Percentiles rank a stretch among this genome's conserved stretches.
Evolutionary conservation across 495 filamentous ascomycete genomes (phyloP).

Genomic region (Penicillium samsonianum): DNA sequence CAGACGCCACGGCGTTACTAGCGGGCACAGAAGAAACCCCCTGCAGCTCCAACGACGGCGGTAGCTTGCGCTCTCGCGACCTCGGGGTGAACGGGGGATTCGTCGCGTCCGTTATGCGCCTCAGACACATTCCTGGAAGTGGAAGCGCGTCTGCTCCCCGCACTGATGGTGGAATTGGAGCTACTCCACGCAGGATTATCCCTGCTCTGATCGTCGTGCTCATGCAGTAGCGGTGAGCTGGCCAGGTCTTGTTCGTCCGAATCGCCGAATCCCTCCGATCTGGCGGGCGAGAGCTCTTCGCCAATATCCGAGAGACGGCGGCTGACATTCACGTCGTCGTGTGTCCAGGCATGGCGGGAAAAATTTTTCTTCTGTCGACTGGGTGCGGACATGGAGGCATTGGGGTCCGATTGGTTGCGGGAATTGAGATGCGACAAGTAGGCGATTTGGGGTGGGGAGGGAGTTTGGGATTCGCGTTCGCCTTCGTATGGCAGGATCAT

Average conservation of each 20-base stretch:
- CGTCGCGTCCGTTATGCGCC: slow-evolving; percentile 18
- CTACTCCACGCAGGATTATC: slow-evolving; percentile 35
- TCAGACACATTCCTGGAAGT: slow-evolving; percentile 20
- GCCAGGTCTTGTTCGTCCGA: slow-evolving; percentile 11
- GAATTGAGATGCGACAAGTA: slow-evolving; percentile 41
- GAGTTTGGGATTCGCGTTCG: slow-evolving; percentile 57
- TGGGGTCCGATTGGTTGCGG: slow-evolving; percentile 22
- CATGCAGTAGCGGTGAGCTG: slow-evolving; percentile 18
- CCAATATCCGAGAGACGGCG: slow-evolving; percentile 73
- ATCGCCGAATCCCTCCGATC: slow-evolving; percentile 23
- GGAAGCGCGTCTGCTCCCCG: slow-evolving; percentile 32
- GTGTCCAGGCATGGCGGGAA: slow-evolving; percentile 49
- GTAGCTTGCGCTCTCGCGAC: slow-evolving; percentile 11
- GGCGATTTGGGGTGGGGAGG: slow-evolving; percentile 47
- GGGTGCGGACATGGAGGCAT: slow-evolving; percentile 14
- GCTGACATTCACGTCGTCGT: slow-evolving; percentile 58
- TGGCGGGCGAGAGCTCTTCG: slow-evolving; percentile 52
- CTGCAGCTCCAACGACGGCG: not conserved
- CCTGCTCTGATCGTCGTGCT: slow-evolving; percentile 7
- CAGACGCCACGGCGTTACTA: slow-evolving; percentile 22
- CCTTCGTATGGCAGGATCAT: slow-evolving; percentile 78
- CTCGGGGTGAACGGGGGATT: slow-evolving; percentile 14
- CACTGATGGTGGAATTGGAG: slow-evolving; percentile 46
- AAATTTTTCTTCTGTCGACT: slow-evolving; percentile 38
- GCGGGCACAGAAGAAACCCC: slow-evolving; percentile 8